Percentiles rank a stretch among this genome's conserved stretches.
Conservation (phyloP, 2,329 filamentous ascomycete genomes). For the Simplicillium sp. region DNA sequence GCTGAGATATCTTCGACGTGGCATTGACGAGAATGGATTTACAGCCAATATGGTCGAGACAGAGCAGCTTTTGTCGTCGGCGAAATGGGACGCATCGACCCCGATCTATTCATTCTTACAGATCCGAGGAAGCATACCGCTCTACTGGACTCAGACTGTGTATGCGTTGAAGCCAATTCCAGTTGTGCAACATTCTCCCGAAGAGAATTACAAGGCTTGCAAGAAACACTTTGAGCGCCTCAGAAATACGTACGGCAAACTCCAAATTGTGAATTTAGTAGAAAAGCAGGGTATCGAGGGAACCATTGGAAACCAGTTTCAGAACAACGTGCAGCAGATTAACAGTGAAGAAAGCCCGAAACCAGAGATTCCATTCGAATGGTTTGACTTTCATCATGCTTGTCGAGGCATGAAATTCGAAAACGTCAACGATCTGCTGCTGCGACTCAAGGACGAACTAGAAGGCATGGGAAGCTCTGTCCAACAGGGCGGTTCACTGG, state of each 20-base stretch:
- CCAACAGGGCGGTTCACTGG: slow-evolving; percentile 31
- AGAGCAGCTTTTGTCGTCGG: slow-evolving; percentile 77
- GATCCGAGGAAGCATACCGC: slow-evolving; percentile 78
- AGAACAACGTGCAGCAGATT: slow-evolving; percentile 54
- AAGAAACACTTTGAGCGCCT: slow-evolving; percentile 69
- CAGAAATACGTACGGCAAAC: slow-evolving; percentile 57
- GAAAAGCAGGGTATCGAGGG: slow-evolving; percentile 81
- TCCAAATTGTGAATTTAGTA: slow-evolving; percentile 77
- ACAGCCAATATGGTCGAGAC: slow-evolving; percentile 90
- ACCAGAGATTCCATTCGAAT: slow-evolving; percentile 56
- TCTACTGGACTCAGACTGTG: slow-evolving; percentile 92
- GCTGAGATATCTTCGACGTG: slow-evolving; percentile 79
- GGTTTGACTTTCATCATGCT: slow-evolving; percentile 93
- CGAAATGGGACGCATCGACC: slow-evolving; percentile 50
- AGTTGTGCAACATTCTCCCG: slow-evolving; percentile 67
- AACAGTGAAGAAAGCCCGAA: slow-evolving; percentile 50
- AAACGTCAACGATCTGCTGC: slow-evolving; percentile 74
- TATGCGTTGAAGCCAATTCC: slow-evolving; percentile 88
- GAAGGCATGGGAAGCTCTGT: slow-evolving; percentile 65
- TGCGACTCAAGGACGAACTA: slow-evolving; percentile 58
- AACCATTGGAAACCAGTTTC: slow-evolving; percentile 69
- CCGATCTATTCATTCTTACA: slow-evolving; percentile 80
- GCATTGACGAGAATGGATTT: slow-evolving; percentile 81
- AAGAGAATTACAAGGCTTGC: slow-evolving; percentile 71
- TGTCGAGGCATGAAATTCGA: slow-evolving; percentile 98